Evolutionary conservation across 2,329 filamentous ascomycete genomes (phyloP).

Genomic region (Echinosphaeria canescens): DNA sequence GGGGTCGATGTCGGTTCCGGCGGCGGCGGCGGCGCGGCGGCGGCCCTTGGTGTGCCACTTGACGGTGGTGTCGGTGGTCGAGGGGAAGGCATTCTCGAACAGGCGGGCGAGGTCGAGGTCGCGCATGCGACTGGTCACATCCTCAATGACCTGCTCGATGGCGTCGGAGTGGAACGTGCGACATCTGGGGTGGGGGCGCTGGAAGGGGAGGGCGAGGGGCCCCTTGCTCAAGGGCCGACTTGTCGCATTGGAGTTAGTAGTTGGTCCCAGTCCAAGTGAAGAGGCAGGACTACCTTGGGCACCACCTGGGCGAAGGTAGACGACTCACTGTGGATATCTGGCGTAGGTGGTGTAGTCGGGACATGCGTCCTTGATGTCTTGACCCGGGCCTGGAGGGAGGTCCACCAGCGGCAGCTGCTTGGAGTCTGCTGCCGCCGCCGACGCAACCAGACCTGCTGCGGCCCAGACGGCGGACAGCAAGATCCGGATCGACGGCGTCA

Average conservation of each 20-base stretch:
- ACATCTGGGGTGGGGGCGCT: slow-evolving; percentile 61
- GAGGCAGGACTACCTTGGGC: slow-evolving; percentile 4
- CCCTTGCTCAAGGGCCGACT: slow-evolving; percentile 67
- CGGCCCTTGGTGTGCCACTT: slow-evolving; percentile 59
- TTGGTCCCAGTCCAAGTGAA: slow-evolving; percentile 1
- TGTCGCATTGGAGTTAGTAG: no score
- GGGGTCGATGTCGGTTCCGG: slow-evolving; percentile 59
- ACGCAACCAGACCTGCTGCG: no score
- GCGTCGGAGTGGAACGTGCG: slow-evolving; percentile 74
- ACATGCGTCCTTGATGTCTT: slow-evolving; percentile 28
- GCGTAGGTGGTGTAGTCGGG: slow-evolving; percentile 43
- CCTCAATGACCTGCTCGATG: slow-evolving; percentile 72
- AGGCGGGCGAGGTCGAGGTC: slow-evolving; percentile 77
- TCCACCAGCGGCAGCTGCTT: no score
- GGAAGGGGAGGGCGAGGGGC: slow-evolving; percentile 61
- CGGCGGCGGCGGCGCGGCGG: slow-evolving; percentile 14
- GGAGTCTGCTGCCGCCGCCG: no score
- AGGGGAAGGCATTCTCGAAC: slow-evolving; percentile 91
- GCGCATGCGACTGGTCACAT: slow-evolving; percentile 59
- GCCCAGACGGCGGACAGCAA: no score
- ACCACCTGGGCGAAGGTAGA: slow-evolving; percentile 2
- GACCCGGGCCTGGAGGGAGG: no score
- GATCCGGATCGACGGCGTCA: no score
- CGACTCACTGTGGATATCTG: slow-evolving; percentile 30
- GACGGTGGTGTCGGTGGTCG: slow-evolving; percentile 75